Evolutionary conservation across 768 basidiomycete species (phyloP), one percentile per base, ranked within the genome.

Genomic region (Coprinopsis sp.): DNA sequence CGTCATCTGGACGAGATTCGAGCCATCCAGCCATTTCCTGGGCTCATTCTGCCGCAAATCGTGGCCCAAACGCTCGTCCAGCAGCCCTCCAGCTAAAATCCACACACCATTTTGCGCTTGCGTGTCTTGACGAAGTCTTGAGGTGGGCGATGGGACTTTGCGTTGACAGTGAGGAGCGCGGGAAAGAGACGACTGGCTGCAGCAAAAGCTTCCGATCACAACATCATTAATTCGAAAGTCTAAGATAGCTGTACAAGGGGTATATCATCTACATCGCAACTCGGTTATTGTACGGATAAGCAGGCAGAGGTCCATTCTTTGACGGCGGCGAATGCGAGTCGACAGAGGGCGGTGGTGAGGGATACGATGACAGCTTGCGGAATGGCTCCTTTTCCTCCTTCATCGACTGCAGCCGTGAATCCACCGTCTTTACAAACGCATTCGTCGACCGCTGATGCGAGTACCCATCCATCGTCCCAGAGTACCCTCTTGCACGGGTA

Each of bases 41-140:
- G 51, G 52, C 50, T 51, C 50, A 59, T 54, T 49, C 11, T 23
- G 42, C 33, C 6, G 16, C 24, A 34, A 44, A 44, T 11, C 25
- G 24, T 44, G 46, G 44, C 49, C 41, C 52, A 47, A 39, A 49
- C 44, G 52, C 54, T 47, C 45, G 42, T 41, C 37, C 41, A 45
- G 53, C 59, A 37, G 51, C 31, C 47, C 49, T 61, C 58, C 49
- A 58, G 52, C 52, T 49, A 56, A 53, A 33, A 45, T 64, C n/a
- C 40, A 75, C 74, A 56, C 50, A 75, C 74, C 74, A 77, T 77
- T 53, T 61, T 76, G 70, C 58, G 58, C 55, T 64, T 56, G 57
- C 64, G 57, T 55, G 60, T 67, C 59, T 67, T 68, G 68, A 68
- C 68, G 57, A 64, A 55, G 64, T 68, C 70, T 66, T 67, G 67